These are phyloP conservation scores for Gilbertella persicaria DNA, from an alignment of 371 early-diverging fungal genomes.

Conservation along the genomic window DNA sequence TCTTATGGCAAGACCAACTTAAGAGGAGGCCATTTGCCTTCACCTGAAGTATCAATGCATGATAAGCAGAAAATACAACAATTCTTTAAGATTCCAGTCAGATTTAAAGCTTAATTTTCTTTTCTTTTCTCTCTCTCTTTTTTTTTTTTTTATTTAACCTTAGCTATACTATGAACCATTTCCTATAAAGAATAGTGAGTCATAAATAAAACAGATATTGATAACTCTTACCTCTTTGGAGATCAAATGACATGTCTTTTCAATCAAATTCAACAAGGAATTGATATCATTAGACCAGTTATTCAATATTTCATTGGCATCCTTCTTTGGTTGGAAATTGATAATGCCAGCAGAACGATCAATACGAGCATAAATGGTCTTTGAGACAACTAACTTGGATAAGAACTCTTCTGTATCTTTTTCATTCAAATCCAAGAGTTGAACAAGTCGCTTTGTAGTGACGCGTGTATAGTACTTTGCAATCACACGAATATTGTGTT, in stretches of 20 bases:
- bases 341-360: slow-evolving; percentile 92
- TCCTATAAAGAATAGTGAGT: slow-evolving; percentile 38
- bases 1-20: slow-evolving; percentile 24
- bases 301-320: slow-evolving; percentile 86
- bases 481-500: slow-evolving; percentile 97
- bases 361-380: slow-evolving; percentile 94
- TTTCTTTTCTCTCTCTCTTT: not conserved
- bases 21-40: slow-evolving; percentile 26
- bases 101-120: slow-evolving; percentile 18
- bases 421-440: slow-evolving; percentile 49
- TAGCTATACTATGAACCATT: slow-evolving; percentile 81
- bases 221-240: slow-evolving; percentile 78
- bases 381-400: slow-evolving; percentile 89
- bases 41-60: slow-evolving; percentile 21
- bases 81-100: slow-evolving; percentile 29
- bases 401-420: slow-evolving; percentile 87
- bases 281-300: slow-evolving; percentile 93
- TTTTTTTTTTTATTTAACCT: slow-evolving; percentile 52
- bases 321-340: slow-evolving; percentile 81
- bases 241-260: slow-evolving; percentile 95
- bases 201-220: not conserved
- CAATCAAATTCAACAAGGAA: slow-evolving; percentile 83
- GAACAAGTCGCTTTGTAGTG: slow-evolving; percentile 64
- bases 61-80: slow-evolving; percentile 15
- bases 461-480: slow-evolving; percentile 94